phyloP scores from a whole-genome alignment of 495 filamentous ascomycete species.

The Lindgomyces ingoldianus region DNA sequence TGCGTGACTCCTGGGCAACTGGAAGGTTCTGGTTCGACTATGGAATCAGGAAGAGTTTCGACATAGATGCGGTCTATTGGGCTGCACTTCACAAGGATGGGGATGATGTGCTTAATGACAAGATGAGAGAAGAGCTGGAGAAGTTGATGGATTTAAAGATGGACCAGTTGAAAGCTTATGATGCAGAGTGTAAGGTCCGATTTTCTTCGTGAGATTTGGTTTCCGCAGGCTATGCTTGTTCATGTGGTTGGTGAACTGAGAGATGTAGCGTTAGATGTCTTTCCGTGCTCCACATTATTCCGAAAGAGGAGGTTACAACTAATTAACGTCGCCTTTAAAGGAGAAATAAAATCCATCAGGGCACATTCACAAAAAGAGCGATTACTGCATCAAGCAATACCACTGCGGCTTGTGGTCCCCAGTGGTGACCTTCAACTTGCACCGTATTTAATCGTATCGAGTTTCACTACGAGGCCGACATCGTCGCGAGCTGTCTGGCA shows the following conservation, averaged over 20 bases:
- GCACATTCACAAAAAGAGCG: no score
- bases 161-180: conserved; percentile 28
- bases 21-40: conserved; percentile 27
- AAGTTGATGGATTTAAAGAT: conserved; percentile 25
- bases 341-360: no score
- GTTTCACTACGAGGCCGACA: no score
- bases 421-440: no score
- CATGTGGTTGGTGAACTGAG: background rate
- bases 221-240: background rate
- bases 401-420: no score
- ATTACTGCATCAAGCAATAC: no score
- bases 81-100: conserved; percentile 42
- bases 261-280: conserved; percentile 1
- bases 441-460: no score
- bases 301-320: background rate
- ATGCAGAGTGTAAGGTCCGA: conserved; percentile 21
- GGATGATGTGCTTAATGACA: conserved; percentile 41
- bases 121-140: conserved; percentile 43
- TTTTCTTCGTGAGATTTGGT: conserved; percentile 9
- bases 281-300: background rate
- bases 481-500: no score
- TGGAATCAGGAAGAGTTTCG: conserved; percentile 45
- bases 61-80: conserved; percentile 50
- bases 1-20: conserved; percentile 41
- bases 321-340: no score